phyloP scores from a whole-genome alignment of 2,329 filamentous ascomycete genomes.

The Xenoacremonium recifei region DNA sequence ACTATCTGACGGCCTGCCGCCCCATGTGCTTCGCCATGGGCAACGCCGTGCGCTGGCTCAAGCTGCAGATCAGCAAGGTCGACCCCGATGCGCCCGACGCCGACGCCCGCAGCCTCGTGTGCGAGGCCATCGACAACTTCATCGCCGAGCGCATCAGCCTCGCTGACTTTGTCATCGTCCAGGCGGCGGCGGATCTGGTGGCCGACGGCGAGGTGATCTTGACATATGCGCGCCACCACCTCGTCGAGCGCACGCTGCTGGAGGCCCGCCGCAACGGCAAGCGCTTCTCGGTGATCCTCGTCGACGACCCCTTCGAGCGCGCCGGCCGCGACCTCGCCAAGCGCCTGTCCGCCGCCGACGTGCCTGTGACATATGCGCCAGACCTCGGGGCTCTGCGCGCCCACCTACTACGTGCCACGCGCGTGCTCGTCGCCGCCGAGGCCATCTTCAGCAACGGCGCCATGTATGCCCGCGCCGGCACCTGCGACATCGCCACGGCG shows the following conservation, averaged over 20 bases:
- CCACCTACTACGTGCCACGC: constrained; percentile 64
- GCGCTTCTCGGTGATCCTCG: constrained; percentile 78
- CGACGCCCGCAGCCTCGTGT: constrained; percentile 76
- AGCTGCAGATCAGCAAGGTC: constrained; percentile 86
- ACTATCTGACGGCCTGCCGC: constrained; percentile 89
- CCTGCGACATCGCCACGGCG: constrained; percentile 80
- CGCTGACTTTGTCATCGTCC: constrained; percentile 81
- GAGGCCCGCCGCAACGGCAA: constrained; percentile 69
- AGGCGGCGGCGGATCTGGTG: constrained; percentile 73
- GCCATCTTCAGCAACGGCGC: constrained; percentile 95
- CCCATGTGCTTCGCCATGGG: constrained; percentile 96
- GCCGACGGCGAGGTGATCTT: constrained; percentile 77
- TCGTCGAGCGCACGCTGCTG: constrained; percentile 80
- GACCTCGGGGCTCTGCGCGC: constrained; percentile 73
- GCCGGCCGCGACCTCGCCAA: constrained; percentile 63
- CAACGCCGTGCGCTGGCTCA: constrained; percentile 92
- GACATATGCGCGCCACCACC: constrained; percentile 81
- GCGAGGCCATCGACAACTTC: constrained; percentile 81
- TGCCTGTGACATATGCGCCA: constrained; percentile 78
- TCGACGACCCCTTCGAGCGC: constrained; percentile 65
- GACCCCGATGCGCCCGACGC: constrained; percentile 82
- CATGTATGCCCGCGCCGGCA: constrained; percentile 84
- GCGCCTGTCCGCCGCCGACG: constrained; percentile 62
- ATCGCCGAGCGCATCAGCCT: constrained; percentile 87
- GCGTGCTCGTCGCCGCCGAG: constrained; percentile 86